These are phyloP conservation scores for Chlamydomonas asymmetrica DNA, from an alignment of 139 green algal genomes.

Conservation along the genomic window DNA sequence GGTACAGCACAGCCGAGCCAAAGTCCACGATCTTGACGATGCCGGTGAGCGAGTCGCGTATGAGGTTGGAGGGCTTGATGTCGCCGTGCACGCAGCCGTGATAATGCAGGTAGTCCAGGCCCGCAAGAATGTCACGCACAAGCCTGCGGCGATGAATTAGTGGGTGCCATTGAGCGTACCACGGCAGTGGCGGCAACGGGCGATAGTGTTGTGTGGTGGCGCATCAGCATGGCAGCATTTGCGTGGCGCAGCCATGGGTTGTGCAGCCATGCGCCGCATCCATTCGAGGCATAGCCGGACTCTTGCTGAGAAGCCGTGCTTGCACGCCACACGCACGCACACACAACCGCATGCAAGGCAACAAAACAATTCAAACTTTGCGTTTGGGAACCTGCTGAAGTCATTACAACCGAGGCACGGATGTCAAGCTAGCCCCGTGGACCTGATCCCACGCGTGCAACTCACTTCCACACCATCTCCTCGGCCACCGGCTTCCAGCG, in stretches of 20 bases:
- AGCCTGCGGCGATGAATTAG: no score
- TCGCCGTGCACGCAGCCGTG: constrained; percentile 53
- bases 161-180: no score
- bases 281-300: neutral
- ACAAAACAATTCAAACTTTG: neutral
- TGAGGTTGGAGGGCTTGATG: constrained; percentile 56
- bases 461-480: constrained; percentile 31
- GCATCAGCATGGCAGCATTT: no score
- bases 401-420: neutral
- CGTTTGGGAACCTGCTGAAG: neutral
- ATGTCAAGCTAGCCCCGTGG: neutral
- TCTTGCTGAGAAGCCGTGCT: neutral
- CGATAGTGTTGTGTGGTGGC: no score
- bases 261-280: no score
- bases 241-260: no score
- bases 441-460: constrained; percentile 34
- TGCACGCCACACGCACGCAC: neutral
- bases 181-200: no score
- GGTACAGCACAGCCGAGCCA: constrained; percentile 37
- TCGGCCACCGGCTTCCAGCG: constrained; percentile 46
- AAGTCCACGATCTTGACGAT: constrained; percentile 69
- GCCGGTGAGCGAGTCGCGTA: constrained; percentile 32
- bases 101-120: constrained; percentile 64
- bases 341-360: neutral
- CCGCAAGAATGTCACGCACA: constrained; percentile 40